Percentiles rank a stretch among this genome's conserved stretches.
Conservation (phyloP, 2,329 filamentous ascomycete genomes). For the Pseudocercospora pini-densiflorae region DNA sequence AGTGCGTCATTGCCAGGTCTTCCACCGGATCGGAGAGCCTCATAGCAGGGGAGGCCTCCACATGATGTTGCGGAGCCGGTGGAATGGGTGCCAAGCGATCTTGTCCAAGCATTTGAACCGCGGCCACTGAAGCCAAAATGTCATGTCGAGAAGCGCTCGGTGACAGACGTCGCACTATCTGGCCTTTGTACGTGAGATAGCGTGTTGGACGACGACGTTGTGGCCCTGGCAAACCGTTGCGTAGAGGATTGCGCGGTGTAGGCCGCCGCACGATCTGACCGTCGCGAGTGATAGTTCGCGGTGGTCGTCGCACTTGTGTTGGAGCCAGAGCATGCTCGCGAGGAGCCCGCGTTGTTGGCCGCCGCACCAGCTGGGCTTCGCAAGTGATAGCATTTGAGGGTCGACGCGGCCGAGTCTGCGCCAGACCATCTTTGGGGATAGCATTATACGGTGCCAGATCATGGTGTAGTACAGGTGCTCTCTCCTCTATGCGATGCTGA, state of each 20-base stretch:
- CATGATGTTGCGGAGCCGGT: neutral
- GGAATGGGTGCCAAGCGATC: neutral
- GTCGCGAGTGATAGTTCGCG: neutral
- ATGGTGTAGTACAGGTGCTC: neutral
- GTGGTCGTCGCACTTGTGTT: neutral
- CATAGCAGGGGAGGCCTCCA: neutral
- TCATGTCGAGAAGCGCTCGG: neutral
- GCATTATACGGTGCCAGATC: neutral
- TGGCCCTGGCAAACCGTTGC: neutral
- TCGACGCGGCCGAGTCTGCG: neutral
- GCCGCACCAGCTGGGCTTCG: neutral
- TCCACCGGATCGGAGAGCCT: neutral
- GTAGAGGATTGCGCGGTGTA: neutral
- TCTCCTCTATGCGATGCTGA: neutral
- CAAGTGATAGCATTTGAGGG: neutral
- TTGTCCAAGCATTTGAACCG: neutral
- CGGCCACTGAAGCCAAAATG: neutral
- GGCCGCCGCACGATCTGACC: neutral
- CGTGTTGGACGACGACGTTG: neutral
- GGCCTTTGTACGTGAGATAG: neutral
- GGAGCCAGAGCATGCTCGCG: neutral
- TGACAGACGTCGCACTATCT: neutral
- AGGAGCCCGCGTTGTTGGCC: neutral
- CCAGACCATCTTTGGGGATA: neutral
- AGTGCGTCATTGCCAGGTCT: neutral